These are phyloP conservation scores for Lolium multiflorum DNA, from an alignment of 176 grass and related monocot species.

Conservation along the genomic window DNA sequence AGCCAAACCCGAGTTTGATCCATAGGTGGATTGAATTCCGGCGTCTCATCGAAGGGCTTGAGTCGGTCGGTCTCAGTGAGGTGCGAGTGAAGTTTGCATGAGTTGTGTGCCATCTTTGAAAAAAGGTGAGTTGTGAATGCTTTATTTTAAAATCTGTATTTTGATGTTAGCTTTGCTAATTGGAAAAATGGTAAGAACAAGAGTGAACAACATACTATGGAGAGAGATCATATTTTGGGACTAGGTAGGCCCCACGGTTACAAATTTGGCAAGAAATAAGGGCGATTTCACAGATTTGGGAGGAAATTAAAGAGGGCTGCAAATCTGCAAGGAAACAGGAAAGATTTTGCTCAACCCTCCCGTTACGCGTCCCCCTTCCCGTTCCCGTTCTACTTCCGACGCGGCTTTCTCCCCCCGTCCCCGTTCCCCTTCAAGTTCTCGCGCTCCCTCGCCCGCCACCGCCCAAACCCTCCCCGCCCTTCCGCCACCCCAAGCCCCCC, in stretches of 20 bases:
- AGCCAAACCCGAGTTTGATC: neutral
- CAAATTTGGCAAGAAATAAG: constrained; percentile 8
- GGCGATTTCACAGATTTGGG: neutral
- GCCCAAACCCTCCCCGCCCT: neutral
- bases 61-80: too few species aligned
- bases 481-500: neutral
- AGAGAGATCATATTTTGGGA: neutral
- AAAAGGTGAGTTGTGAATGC: too few species aligned
- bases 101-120: too few species aligned
- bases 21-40: neutral
- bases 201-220: neutral
- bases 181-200: too few species aligned
- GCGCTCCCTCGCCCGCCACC: neutral
- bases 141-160: too few species aligned
- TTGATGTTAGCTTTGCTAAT: too few species aligned
- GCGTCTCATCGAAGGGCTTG: neutral
- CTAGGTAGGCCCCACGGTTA: neutral
- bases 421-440: constrained; percentile 8
- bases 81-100: too few species aligned
- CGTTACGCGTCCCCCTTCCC: constrained; percentile 16
- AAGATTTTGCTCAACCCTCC: neutral
- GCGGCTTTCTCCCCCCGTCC: neutral
- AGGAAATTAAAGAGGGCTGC: neutral
- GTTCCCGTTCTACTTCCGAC: neutral
- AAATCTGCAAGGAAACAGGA: neutral